phyloP scores from a whole-genome alignment of 768 basidiomycete genomes.

The Trametes maxima region DNA sequence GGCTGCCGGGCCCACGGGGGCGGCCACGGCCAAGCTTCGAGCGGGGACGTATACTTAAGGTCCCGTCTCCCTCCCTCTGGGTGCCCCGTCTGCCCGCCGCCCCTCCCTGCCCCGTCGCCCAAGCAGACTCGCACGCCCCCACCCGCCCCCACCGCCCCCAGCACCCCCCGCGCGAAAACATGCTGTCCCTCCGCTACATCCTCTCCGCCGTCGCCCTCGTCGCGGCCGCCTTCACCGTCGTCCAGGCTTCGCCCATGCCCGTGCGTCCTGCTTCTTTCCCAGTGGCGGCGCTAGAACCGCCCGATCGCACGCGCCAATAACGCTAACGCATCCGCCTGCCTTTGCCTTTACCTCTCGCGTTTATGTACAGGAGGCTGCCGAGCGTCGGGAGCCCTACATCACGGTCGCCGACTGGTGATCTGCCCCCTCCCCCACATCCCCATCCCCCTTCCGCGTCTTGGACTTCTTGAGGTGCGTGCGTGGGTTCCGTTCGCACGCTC shows the following conservation, averaged over 20 bases:
- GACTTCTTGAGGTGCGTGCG: constrained; percentile 3
- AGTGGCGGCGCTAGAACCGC: neutral
- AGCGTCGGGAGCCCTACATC: constrained; percentile 22
- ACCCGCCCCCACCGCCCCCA: neutral
- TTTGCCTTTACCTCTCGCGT: neutral
- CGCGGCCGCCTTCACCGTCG: constrained; percentile 20
- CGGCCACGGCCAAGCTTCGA: neutral
- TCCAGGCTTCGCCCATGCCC: constrained; percentile 17
- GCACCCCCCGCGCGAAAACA: neutral
- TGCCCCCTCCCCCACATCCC: neutral
- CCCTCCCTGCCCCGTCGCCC: constrained; percentile 2
- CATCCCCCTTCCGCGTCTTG: neutral
- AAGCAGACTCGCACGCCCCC: neutral
- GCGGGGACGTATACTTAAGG: neutral
- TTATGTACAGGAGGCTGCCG: constrained; percentile 6
- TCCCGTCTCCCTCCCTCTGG: constrained; percentile 1
- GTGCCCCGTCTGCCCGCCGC: neutral
- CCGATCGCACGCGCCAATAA: neutral
- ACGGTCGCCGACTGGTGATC: constrained; percentile 24
- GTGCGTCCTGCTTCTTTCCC: constrained; percentile 2
- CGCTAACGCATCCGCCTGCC: neutral
- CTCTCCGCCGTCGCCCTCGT: constrained; percentile 22
- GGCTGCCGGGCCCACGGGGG: neutral
- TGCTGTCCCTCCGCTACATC: constrained; percentile 23
- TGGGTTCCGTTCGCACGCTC: neutral